These are phyloP conservation scores for Cucurbita maxima DNA, from an alignment of 306 rosid species.

Conservation along the genomic window DNA sequence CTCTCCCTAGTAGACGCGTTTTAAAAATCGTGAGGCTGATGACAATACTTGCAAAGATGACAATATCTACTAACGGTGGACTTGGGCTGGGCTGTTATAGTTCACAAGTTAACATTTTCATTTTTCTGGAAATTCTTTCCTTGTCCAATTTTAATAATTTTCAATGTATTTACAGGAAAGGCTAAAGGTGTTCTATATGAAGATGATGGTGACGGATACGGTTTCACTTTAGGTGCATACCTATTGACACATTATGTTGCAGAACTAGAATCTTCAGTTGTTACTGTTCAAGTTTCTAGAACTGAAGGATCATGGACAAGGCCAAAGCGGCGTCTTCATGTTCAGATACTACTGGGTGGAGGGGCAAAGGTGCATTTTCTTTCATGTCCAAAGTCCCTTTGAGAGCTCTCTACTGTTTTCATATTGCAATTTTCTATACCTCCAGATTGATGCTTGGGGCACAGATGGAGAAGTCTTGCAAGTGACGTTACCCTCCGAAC, in stretches of 20 bases:
- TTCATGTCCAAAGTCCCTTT: not conserved
- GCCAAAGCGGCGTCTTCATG: constrained; percentile 56
- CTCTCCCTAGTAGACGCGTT: no score
- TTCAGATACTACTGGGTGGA: constrained; percentile 69
- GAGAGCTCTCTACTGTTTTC: not conserved
- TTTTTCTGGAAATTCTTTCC: not conserved
- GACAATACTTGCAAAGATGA: no score
- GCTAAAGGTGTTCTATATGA: constrained; percentile 82
- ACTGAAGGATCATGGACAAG: constrained; percentile 76
- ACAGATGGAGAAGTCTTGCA: constrained; percentile 69
- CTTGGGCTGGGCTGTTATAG: no score
- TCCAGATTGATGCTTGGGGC: constrained; percentile 65
- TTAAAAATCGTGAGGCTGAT: no score
- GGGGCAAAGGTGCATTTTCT: constrained; percentile 49
- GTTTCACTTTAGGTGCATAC: constrained; percentile 54
- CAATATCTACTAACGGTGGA: no score
- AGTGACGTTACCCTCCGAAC: constrained; percentile 48
- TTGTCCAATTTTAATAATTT: not conserved
- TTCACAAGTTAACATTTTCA: not conserved
- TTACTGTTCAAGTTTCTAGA: constrained; percentile 45
- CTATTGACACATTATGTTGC: constrained; percentile 71
- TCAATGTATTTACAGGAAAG: constrained; percentile 38
- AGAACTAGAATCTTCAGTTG: constrained; percentile 41
- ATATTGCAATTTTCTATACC: not conserved
- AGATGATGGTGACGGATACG: constrained; percentile 94